These are phyloP conservation scores for Gracilaria domingensis DNA, from an alignment of 23 red algal species.

Conservation along the genomic window DNA sequence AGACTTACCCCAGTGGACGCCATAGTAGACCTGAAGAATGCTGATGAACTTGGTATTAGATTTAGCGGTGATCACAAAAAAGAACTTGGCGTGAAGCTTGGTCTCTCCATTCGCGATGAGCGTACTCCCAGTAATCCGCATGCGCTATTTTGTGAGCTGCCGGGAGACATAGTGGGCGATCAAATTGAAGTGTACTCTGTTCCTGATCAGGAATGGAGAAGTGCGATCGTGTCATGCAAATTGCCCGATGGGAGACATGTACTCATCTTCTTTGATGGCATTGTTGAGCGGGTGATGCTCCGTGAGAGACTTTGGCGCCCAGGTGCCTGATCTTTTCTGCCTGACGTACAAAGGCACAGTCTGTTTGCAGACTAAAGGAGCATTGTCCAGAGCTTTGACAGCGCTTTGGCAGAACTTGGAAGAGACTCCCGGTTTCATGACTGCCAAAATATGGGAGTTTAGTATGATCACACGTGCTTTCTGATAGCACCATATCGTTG, in stretches of 20 bases:
- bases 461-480: too few relatives aligned
- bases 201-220: constrained; percentile 16
- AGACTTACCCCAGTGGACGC: neutral
- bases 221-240: constrained; percentile 6
- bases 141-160: neutral
- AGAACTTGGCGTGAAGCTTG: neutral
- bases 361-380: too few relatives aligned
- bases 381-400: too few relatives aligned
- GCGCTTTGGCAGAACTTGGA: too few relatives aligned
- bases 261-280: constrained; percentile 13
- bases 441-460: too few relatives aligned
- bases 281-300: constrained; percentile 14
- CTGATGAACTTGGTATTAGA: neutral
- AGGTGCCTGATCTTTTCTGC: neutral
- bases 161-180: constrained; percentile 19
- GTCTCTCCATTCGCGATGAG: neutral
- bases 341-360: neutral
- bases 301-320: constrained; percentile 21
- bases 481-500: too few relatives aligned
- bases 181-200: constrained; percentile 41
- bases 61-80: constrained; percentile 19
- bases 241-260: constrained; percentile 27
- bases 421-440: too few relatives aligned
- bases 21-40: neutral
- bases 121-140: neutral